Evolutionary conservation across 352 stramenopile species (phyloP).

Genomic region (Phytophthora macrochlamydospora): DNA sequence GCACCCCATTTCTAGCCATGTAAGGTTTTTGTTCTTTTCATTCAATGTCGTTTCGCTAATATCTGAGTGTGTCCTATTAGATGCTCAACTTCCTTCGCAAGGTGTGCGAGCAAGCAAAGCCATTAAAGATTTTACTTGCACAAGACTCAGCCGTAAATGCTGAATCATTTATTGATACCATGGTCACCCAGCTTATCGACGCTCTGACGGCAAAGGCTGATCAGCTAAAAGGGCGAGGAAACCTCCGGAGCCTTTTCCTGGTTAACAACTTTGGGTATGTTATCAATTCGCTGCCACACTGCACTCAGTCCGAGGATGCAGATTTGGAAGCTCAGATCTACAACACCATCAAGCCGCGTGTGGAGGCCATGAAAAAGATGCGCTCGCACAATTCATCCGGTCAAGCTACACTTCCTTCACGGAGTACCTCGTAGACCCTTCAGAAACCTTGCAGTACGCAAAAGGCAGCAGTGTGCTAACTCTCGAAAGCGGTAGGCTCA

Average conservation of each 20-base stretch:
- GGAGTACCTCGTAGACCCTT: constrained; percentile 75
- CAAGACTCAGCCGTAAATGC: constrained; percentile 60
- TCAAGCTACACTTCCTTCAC: constrained; percentile 76
- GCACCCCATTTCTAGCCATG: constrained; percentile 74
- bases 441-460: constrained; percentile 86
- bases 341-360: constrained; percentile 77
- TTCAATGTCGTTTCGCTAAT: not conserved
- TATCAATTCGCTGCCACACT: constrained; percentile 73
- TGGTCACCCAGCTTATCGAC: constrained; percentile 73
- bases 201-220: constrained; percentile 56
- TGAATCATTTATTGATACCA: constrained; percentile 62
- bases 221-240: constrained; percentile 56
- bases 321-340: constrained; percentile 61
- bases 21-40: constrained; percentile 25
- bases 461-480: constrained; percentile 86
- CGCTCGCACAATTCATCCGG: constrained; percentile 85
- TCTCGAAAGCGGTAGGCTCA: constrained; percentile 87
- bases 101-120: constrained; percentile 67
- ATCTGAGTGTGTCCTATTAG: constrained; percentile 21
- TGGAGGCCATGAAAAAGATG: constrained; percentile 84
- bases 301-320: constrained; percentile 38
- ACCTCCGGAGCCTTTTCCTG: constrained; percentile 89
- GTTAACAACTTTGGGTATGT: constrained; percentile 95
- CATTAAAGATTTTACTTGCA: constrained; percentile 58
- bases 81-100: constrained; percentile 80